A percentile compares a stretch with the other conserved stretches of the same genome.
phyloP scores from a whole-genome alignment of 2,329 filamentous ascomycete species.

The Nigrospora sphaerica region DNA sequence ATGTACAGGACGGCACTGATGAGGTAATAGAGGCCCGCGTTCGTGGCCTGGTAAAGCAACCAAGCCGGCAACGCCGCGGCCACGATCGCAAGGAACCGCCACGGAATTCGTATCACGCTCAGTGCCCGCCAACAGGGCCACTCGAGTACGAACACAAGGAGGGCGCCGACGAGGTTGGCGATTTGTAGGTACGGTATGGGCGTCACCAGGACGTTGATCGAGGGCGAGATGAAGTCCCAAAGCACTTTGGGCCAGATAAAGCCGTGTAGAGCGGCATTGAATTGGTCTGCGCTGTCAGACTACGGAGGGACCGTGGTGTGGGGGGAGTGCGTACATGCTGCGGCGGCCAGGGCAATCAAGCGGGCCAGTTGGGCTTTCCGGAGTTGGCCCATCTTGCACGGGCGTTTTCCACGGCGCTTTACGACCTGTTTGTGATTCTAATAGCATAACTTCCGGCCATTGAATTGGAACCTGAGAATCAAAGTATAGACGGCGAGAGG shows the following conservation, averaged over 20 bases:
- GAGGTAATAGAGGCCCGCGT: not conserved
- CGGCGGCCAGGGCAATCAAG: no score
- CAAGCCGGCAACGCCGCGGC: not conserved
- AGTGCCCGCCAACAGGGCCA: not conserved
- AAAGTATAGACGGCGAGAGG: no score
- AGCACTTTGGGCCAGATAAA: not conserved
- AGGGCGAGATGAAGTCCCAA: not conserved
- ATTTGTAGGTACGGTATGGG: not conserved
- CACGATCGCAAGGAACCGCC: not conserved
- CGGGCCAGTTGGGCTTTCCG: no score
- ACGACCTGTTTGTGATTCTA: no score
- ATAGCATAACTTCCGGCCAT: no score
- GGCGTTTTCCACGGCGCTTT: no score
- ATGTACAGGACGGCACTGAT: not conserved
- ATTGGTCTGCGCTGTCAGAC: not conserved
- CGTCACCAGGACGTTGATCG: not conserved
- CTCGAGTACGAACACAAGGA: not conserved
- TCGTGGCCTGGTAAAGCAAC: not conserved
- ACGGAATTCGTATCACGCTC: not conserved
- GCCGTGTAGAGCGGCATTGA: not conserved
- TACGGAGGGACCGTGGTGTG: no score
- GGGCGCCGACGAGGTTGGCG: not conserved
- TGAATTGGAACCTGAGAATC: no score
- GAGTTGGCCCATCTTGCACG: no score
- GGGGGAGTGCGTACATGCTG: no score